phyloP scores from a whole-genome alignment of 495 filamentous ascomycete species.

The Rhizodiscina lignyota region DNA sequence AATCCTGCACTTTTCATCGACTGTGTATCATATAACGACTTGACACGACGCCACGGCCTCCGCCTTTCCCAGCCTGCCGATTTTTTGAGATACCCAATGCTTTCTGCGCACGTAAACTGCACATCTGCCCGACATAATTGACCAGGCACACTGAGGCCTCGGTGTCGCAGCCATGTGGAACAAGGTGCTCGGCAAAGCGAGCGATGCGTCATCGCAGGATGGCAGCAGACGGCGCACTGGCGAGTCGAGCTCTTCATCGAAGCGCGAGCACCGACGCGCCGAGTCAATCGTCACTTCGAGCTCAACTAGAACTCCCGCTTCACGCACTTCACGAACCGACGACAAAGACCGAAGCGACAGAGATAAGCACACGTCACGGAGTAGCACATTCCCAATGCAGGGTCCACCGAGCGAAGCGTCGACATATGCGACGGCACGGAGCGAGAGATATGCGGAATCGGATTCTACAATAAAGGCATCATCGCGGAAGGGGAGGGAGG shows the following conservation, averaged over 20 bases:
- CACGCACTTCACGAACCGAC: conserved; percentile 38
- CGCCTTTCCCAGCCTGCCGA: too few species aligned
- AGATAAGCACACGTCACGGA: conserved; percentile 16
- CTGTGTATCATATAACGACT: too few species aligned
- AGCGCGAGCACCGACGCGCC: too few species aligned
- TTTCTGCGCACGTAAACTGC: too few species aligned
- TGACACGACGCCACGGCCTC: too few species aligned
- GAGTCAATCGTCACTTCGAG: conserved; percentile 19
- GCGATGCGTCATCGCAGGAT: conserved; percentile 10
- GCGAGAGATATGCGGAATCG: conserved; percentile 15
- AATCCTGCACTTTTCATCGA: too few species aligned
- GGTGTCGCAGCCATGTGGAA: conserved; percentile 30
- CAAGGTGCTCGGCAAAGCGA: conserved; percentile 21
- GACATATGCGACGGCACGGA: conserved; percentile 37
- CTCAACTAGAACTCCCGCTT: conserved; percentile 31
- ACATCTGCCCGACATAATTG: too few species aligned
- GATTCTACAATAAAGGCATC: too few species aligned
- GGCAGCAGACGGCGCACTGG: conserved; percentile 3
- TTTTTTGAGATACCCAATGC: too few species aligned
- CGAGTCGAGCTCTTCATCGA: conserved; percentile 6
- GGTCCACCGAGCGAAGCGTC: conserved; percentile 34
- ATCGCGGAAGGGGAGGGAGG: too few species aligned
- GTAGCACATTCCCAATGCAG: conserved; percentile 23
- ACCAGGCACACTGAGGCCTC: too few species aligned
- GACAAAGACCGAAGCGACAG: conserved; percentile 30